These are phyloP conservation scores for Cladorrhinum sp. DNA, from an alignment of 2,329 filamentous ascomycete species.

Conservation along the genomic window DNA sequence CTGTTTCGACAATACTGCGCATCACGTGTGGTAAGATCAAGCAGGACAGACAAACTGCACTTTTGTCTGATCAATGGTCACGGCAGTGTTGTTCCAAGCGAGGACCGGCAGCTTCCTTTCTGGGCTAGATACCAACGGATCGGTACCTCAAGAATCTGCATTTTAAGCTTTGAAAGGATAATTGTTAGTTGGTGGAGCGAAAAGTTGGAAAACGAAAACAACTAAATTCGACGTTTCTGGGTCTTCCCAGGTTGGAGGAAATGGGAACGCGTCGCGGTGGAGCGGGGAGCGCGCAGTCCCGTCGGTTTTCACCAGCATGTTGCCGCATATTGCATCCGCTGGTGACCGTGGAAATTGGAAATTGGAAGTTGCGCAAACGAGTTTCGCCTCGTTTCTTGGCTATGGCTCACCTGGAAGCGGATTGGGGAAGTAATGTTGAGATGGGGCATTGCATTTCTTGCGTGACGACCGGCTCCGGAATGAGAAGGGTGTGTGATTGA, in stretches of 20 bases:
- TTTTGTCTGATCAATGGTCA: not conserved
- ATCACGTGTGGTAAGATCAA: no score
- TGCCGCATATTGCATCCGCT: not conserved
- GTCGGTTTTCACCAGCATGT: not conserved
- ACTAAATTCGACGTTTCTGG: not conserved
- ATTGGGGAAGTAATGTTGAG: not conserved
- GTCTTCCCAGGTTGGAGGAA: not conserved
- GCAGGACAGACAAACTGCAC: not conserved
- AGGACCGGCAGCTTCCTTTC: not conserved
- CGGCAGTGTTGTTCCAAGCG: not conserved
- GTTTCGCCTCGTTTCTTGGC: constrained; percentile 10
- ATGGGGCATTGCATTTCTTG: constrained; percentile 7
- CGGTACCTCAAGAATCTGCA: no score
- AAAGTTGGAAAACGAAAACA: not conserved
- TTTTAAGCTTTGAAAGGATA: not conserved
- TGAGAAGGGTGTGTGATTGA: constrained; percentile 17
- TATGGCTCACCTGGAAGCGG: constrained; percentile 5
- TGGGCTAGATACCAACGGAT: not conserved
- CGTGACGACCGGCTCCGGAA: constrained; percentile 7
- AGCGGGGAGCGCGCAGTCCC: not conserved
- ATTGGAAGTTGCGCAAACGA: constrained; percentile 6
- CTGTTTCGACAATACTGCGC: not conserved
- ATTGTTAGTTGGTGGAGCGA: not conserved
- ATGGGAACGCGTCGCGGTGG: not conserved
- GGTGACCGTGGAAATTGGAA: not conserved